Evolutionary conservation across 352 stramenopile genomes (phyloP), one percentile per base, ranked within the genome.

Genomic region (Phytophthora fragariae): DNA sequence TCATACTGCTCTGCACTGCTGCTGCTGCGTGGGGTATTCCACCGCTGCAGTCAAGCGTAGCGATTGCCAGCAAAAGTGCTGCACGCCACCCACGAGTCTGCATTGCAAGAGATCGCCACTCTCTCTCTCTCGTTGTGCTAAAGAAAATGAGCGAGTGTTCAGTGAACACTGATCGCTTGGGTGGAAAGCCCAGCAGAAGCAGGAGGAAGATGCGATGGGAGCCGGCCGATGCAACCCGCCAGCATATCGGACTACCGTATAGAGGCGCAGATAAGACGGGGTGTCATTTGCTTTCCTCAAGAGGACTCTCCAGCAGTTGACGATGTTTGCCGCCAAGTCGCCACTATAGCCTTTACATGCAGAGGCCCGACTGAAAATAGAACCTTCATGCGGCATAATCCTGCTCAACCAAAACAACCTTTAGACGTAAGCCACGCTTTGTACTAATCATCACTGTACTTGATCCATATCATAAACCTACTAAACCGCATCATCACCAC

Each of bases 311-410:
- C 17, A 7, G n/a, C 37, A 63, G 21, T 62, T 33, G 44, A 41
- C n/a, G 35, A 60, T 67, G 12, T 17, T 46, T 60, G 61, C 46
- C 24, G 62, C 47, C 21, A 19, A 21, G 68, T 54, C 41, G 31
- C 15, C 21, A 37, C 15, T 46, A 55, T 21, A 68, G 57, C 58
- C 58, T 73, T 73, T 79, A 79, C 62, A 79, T 76, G 72, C 44
- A 76, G 60, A 79, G 58, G 68, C 55, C 44, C 44, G 68, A 62
- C 57, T 62, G 71, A 50, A 37, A 35, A 47, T 37, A 29, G 10
- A 47, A 33, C 53, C 19, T 44, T 46, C 12, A 17, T 17, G 37
- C 3, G 27, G 27, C 37, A 46, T 46, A 46, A 46, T 46, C 37
- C 37, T 46, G 37, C 37, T 46, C 12, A 46, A 17, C 37, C 17